Percentiles rank a stretch among this genome's conserved stretches.
These are phyloP conservation scores for Thalassia testudinum DNA, from an alignment of 116 monocot species.

Conservation along the genomic window DNA sequence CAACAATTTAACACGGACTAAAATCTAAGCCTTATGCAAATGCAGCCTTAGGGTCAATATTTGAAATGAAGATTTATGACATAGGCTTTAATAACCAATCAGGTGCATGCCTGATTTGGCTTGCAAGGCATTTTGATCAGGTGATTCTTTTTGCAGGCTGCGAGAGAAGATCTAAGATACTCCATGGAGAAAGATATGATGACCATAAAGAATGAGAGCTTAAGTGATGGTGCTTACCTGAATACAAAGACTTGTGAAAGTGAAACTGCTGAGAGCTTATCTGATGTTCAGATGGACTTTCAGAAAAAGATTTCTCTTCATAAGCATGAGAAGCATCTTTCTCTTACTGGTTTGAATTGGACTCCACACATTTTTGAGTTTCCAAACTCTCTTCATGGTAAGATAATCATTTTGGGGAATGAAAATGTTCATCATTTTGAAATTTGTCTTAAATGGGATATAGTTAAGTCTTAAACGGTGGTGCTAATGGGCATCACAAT, in stretches of 20 bases:
- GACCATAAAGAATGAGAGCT: conserved; percentile 50
- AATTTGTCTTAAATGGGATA: no score
- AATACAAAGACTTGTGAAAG: conserved; percentile 5
- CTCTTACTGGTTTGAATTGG: background rate
- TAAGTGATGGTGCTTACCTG: conserved; percentile 11
- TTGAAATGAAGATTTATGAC: no score
- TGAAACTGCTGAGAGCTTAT: background rate
- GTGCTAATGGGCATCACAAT: no score
- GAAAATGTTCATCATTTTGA: no score
- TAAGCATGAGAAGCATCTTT: conserved; percentile 13
- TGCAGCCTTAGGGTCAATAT: no score
- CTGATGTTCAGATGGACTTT: conserved; percentile 42
- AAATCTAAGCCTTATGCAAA: no score
- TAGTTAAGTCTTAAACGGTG: no score
- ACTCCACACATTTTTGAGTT: conserved; percentile 9
- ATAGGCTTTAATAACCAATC: no score
- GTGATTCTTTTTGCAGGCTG: conserved; percentile 37
- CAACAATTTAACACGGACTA: no score
- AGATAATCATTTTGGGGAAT: no score
- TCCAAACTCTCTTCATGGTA: conserved; percentile 37
- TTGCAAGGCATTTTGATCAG: no score
- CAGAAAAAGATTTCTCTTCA: conserved; percentile 78
- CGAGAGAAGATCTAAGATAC: conserved; percentile 65
- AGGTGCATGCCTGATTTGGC: no score
- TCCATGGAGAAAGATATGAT: conserved; percentile 54